Percentiles rank a stretch among this genome's conserved stretches.
These are phyloP conservation scores for Hymenoscyphus linearis DNA, from an alignment of 2,329 filamentous ascomycete species.

Conservation along the genomic window DNA sequence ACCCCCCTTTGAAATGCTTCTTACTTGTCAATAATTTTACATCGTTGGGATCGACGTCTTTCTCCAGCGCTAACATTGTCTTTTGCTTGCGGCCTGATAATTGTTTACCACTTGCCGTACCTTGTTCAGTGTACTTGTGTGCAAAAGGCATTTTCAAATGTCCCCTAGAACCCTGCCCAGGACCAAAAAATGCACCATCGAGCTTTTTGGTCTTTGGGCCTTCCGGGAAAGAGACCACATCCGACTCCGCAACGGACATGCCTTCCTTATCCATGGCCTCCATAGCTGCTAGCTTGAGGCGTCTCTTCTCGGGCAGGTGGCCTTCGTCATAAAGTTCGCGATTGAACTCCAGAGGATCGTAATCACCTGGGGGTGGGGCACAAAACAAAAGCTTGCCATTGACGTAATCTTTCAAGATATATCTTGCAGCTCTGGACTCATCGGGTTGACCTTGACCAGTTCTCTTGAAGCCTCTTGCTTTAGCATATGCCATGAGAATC, in stretches of 20 bases:
- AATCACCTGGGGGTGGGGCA: constrained; percentile 72
- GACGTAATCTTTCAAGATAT: constrained; percentile 94
- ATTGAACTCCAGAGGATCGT: constrained; percentile 77
- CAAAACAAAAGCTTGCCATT: constrained; percentile 92
- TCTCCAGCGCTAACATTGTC: constrained; percentile 76
- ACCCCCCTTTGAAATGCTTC: constrained; percentile 89
- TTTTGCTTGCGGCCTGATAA: constrained; percentile 79
- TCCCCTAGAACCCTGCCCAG: constrained; percentile 54
- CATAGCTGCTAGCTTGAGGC: constrained; percentile 52
- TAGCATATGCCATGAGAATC: constrained; percentile 78
- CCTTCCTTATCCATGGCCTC: constrained; percentile 31
- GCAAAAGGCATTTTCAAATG: constrained; percentile 79
- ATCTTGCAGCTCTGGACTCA: constrained; percentile 83
- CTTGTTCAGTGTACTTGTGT: constrained; percentile 83
- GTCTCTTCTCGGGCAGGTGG: constrained; percentile 77
- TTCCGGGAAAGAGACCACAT: constrained; percentile 46
- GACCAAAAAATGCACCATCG: constrained; percentile 85
- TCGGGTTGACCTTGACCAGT: constrained; percentile 87
- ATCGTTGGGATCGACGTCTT: constrained; percentile 77
- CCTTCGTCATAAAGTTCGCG: constrained; percentile 76
- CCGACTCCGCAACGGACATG: constrained; percentile 39
- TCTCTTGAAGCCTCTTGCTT: constrained; percentile 84
- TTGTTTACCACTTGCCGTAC: constrained; percentile 56
- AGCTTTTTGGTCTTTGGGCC: constrained; percentile 72
- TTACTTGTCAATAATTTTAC: constrained; percentile 63